Evolutionary conservation across 1,139 yeast species (phyloP).

Genomic region (Yamadazyma aaseri): DNA sequence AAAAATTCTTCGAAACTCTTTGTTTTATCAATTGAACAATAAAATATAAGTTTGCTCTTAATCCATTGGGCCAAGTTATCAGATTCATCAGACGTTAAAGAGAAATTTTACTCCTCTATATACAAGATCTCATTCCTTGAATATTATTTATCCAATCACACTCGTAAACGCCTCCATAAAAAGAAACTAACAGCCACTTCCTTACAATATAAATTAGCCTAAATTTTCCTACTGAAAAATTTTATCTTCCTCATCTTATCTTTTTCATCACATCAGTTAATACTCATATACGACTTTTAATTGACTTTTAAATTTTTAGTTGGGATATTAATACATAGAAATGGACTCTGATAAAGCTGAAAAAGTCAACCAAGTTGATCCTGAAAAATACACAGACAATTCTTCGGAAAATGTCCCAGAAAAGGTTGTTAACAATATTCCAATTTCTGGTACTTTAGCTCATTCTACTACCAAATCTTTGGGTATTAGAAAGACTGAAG

Average conservation of each 20-base stretch:
- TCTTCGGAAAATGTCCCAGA: conserved; percentile 4
- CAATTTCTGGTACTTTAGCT: conserved; percentile 12
- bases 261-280: conserved; percentile 1
- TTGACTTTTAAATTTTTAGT: neutral
- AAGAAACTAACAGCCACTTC: neutral
- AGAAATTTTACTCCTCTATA: neutral
- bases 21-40: too few relatives aligned
- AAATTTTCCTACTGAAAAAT: neutral
- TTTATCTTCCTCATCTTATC: neutral
- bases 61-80: too few relatives aligned
- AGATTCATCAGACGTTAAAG: conserved; percentile 1
- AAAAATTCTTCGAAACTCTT: too few relatives aligned
- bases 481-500: conserved; percentile 42
- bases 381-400: conserved; percentile 4
- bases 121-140: neutral
- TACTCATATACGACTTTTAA: neutral
- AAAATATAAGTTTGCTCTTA: too few relatives aligned
- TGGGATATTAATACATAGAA: too few relatives aligned
- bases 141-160: neutral
- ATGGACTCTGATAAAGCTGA: conserved; percentile 3
- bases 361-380: neutral
- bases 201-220: neutral
- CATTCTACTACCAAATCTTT: conserved; percentile 26
- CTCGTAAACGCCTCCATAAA: neutral
- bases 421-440: conserved; percentile 4